Evolutionary conservation across 2,329 filamentous ascomycete genomes (phyloP).

Genomic region (Xylariaceae sp.): DNA sequence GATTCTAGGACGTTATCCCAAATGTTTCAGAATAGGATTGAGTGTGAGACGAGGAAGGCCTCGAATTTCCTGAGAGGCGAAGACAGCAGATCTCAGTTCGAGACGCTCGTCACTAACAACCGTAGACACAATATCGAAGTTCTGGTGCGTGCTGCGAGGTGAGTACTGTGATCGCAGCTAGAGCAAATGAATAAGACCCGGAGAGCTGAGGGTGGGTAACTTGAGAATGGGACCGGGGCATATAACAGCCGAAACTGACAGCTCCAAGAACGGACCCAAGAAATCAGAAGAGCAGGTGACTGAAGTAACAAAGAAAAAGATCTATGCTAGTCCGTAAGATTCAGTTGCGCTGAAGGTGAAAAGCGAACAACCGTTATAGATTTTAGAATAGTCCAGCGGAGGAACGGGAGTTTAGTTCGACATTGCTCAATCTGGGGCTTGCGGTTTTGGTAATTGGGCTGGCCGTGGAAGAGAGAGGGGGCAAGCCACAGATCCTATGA

Average conservation of each 20-base stretch:
- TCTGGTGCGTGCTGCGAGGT: conserved; percentile 4
- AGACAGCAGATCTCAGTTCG: too few species aligned
- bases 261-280: too few species aligned
- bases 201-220: background rate
- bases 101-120: background rate
- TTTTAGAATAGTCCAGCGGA: conserved; percentile 4
- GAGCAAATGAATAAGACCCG: conserved; percentile 1
- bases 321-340: conserved; percentile 4
- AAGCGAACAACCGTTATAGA: conserved; percentile 3
- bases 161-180: background rate
- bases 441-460: conserved; percentile 8
- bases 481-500: conserved; percentile 6
- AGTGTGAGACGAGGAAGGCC: too few species aligned
- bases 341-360: conserved; percentile 3
- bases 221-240: background rate
- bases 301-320: too few species aligned
- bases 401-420: conserved; percentile 1
- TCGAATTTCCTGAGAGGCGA: background rate
- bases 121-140: conserved; percentile 5
- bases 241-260: background rate
- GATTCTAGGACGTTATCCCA: too few species aligned
- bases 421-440: conserved; percentile 1
- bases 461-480: conserved; percentile 14
- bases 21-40: too few species aligned
- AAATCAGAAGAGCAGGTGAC: background rate